phyloP scores from a whole-genome alignment of 176 grass and related monocot genomes.

The barley (Hordeum vulgare) region DNA sequence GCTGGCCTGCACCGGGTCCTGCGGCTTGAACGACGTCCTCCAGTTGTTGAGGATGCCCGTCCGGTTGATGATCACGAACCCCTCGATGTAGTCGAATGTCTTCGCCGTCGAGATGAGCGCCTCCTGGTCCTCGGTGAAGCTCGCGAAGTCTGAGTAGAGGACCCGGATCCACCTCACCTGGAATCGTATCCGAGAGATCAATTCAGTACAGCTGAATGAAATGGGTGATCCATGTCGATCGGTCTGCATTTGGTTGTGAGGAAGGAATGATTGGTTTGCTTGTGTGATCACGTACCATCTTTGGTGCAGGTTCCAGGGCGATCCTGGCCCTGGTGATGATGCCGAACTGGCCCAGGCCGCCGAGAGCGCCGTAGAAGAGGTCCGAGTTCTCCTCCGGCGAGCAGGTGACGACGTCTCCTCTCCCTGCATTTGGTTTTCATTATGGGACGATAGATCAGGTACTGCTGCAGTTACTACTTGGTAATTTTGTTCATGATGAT shows the following conservation, averaged over 20 bases:
- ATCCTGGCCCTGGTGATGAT: slow-evolving; percentile 86
- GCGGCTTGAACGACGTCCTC: slow-evolving; percentile 80
- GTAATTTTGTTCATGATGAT: not conserved
- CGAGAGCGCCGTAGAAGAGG: slow-evolving; percentile 75
- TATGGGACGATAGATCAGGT: not conserved
- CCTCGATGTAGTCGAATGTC: slow-evolving; percentile 91
- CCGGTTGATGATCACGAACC: slow-evolving; percentile 92
- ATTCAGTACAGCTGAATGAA: not conserved
- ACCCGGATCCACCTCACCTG: slow-evolving; percentile 93
- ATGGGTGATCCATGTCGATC: not conserved
- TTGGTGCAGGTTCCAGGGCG: slow-evolving; percentile 75
- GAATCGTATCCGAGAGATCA: not conserved
- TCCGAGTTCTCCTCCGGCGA: slow-evolving; percentile 67
- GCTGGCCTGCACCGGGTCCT: slow-evolving; percentile 59
- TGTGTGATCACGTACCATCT: slow-evolving; percentile 50
- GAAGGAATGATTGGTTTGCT: not conserved
- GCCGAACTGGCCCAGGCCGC: slow-evolving; percentile 88
- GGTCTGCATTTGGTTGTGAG: not conserved
- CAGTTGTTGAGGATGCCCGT: slow-evolving; percentile 92
- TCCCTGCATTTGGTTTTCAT: slow-evolving; percentile 51
- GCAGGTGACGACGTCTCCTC: slow-evolving; percentile 65
- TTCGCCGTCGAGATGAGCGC: slow-evolving; percentile 56
- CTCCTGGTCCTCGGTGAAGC: slow-evolving; percentile 90
- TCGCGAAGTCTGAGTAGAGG: slow-evolving; percentile 77
- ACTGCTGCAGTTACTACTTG: not conserved